Evolutionary conservation across 768 basidiomycete species (phyloP).

Genomic region (Panaeolus cyanescens): DNA sequence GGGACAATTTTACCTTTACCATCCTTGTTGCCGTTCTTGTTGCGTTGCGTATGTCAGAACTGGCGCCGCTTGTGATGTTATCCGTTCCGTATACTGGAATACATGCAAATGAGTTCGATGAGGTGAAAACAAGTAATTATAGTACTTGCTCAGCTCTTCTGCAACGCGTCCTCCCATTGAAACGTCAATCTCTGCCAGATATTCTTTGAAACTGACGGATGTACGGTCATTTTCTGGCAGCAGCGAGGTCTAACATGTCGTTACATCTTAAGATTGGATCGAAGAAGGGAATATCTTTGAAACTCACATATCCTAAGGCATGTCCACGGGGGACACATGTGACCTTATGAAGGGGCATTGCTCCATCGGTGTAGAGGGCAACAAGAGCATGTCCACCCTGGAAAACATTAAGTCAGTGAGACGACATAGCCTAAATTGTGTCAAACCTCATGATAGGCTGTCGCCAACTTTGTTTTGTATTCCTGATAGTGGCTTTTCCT

Average conservation of each 20-base stretch:
- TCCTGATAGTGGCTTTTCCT: slow-evolving; percentile 88
- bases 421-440: slow-evolving; percentile 6
- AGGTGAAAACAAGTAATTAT: slow-evolving; percentile 5
- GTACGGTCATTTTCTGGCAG: slow-evolving; percentile 78
- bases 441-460: slow-evolving; percentile 93
- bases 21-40: slow-evolving; percentile 80
- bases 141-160: slow-evolving; percentile 77
- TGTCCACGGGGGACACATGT: slow-evolving; percentile 97
- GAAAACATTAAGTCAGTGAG: slow-evolving; percentile 19
- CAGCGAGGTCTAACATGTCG: slow-evolving; percentile 61
- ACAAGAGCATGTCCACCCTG: slow-evolving; percentile 94
- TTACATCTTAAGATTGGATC: slow-evolving; percentile 8
- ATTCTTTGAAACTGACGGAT: slow-evolving; percentile 74
- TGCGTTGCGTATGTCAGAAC: slow-evolving; percentile 82
- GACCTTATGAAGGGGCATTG: slow-evolving; percentile 97
- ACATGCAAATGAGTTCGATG: slow-evolving; percentile 17
- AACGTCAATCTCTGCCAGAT: slow-evolving; percentile 84
- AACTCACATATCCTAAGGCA: slow-evolving; percentile 81
- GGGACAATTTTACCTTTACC: slow-evolving; percentile 71
- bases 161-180: slow-evolving; percentile 94
- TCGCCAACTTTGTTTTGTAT: slow-evolving; percentile 82
- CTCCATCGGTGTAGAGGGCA: slow-evolving; percentile 91
- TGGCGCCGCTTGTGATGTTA: slow-evolving; percentile 89
- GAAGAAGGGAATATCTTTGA: slow-evolving; percentile 8
- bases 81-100: slow-evolving; percentile 83